Percentiles rank a stretch among this genome's conserved stretches.
These are phyloP conservation scores for Glaciozyma martinii DNA, from an alignment of 768 basidiomycete species.

Conservation along the genomic window DNA sequence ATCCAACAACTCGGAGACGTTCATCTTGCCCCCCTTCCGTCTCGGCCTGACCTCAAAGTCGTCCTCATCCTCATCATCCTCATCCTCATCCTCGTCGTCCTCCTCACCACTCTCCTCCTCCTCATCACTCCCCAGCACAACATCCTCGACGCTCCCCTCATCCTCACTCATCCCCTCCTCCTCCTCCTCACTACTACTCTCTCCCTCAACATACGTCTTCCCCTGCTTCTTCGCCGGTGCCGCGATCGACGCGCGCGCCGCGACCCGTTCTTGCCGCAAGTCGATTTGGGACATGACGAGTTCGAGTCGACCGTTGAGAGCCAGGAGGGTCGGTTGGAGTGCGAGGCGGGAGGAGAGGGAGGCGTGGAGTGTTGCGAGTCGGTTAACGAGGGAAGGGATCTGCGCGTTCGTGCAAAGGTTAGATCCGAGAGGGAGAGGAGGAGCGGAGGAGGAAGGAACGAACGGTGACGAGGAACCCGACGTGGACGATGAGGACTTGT, in stretches of 20 bases:
- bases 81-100: conserved; percentile 37
- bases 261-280: conserved; percentile 54
- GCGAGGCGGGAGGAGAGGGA: conserved; percentile 68
- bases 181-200: conserved; percentile 59
- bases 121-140: conserved; percentile 43
- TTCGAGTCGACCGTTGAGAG: conserved; percentile 80
- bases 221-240: conserved; percentile 37
- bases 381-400: conserved; percentile 86
- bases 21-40: conserved; percentile 22
- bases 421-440: background rate
- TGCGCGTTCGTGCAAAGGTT: conserved; percentile 38
- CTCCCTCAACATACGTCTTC: conserved; percentile 62
- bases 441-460: conserved; percentile 37
- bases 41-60: conserved; percentile 9
- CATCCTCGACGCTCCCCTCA: conserved; percentile 61
- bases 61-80: conserved; percentile 33
- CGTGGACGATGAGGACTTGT: conserved; percentile 72
- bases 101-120: conserved; percentile 40
- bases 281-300: conserved; percentile 91
- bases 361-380: conserved; percentile 73
- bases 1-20: conserved; percentile 17
- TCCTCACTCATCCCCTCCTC: conserved; percentile 57
- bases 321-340: conserved; percentile 72
- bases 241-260: conserved; percentile 12
- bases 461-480: conserved; percentile 89